phyloP scores from a whole-genome alignment of 208 protist species.

The Leishmania martiniquensis region DNA sequence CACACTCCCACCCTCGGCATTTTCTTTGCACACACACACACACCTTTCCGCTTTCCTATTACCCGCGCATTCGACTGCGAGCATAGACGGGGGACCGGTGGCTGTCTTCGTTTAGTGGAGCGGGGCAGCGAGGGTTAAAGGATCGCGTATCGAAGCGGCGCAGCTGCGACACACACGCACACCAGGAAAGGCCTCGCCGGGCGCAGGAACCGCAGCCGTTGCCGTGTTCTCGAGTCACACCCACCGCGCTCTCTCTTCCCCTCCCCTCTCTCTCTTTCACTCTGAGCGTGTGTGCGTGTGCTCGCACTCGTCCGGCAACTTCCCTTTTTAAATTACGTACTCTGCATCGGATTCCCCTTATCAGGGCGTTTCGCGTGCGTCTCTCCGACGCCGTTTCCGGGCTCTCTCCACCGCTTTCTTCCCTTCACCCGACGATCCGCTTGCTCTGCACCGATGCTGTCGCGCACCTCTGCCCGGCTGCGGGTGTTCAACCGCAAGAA shows the following conservation, averaged over 20 bases:
- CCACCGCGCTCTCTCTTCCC: not conserved
- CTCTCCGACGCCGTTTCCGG: too few relatives aligned
- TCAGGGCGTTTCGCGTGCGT: too few relatives aligned
- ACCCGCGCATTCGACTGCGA: too few relatives aligned
- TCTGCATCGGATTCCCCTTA: too few relatives aligned
- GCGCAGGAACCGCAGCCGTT: not conserved
- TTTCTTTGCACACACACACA: not conserved
- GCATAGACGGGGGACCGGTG: not conserved
- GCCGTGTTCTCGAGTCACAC: not conserved
- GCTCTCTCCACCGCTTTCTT: constrained; percentile 1
- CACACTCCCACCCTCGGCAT: not conserved
- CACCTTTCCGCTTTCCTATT: too few relatives aligned
- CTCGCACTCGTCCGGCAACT: not conserved
- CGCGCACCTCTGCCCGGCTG: constrained; percentile 34
- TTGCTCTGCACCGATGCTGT: constrained; percentile 39
- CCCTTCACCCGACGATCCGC: not conserved
- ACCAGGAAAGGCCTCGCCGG: not conserved
- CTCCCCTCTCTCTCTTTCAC: not conserved
- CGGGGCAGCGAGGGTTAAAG: too few relatives aligned
- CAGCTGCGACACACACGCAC: not conserved
- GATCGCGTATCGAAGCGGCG: not conserved
- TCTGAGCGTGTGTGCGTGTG: not conserved
- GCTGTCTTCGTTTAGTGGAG: not conserved
- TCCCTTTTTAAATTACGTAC: not conserved
- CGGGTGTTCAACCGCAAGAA: constrained; percentile 63